Conservation (phyloP, 2,329 filamentous ascomycete genomes). For the Phaeophleospora eucalypticola region DNA sequence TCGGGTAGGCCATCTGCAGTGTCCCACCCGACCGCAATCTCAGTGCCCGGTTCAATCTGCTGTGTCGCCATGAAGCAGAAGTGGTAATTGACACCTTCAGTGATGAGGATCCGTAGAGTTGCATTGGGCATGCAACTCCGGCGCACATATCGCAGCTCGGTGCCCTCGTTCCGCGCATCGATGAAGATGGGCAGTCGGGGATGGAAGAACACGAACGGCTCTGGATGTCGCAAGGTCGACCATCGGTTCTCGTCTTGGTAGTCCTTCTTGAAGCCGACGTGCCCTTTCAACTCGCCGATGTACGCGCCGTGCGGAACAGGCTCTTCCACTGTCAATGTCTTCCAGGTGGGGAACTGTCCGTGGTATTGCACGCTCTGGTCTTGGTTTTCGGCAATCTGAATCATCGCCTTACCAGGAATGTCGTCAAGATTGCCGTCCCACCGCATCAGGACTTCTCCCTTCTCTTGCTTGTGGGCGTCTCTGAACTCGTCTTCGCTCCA, state of each 20-base stretch:
- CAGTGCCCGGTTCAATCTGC: conserved; percentile 67
- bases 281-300: conserved; percentile 67
- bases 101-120: conserved; percentile 79
- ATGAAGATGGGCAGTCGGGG: conserved; percentile 86
- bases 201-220: conserved; percentile 63
- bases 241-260: conserved; percentile 49
- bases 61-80: conserved; percentile 89
- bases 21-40: conserved; percentile 63
- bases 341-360: conserved; percentile 64
- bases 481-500: conserved; percentile 56
- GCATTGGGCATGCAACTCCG: conserved; percentile 89
- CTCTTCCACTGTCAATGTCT: conserved; percentile 57
- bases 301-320: conserved; percentile 50
- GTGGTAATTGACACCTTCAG: conserved; percentile 73
- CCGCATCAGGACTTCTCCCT: conserved; percentile 67
- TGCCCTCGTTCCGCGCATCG: conserved; percentile 84
- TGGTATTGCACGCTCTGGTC: conserved; percentile 46
- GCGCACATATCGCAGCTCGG: conserved; percentile 79
- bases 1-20: conserved; percentile 35
- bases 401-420: conserved; percentile 48
- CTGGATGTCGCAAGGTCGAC: conserved; percentile 46
- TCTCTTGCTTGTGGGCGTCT: conserved; percentile 43
- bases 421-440: conserved; percentile 53
- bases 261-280: conserved; percentile 45
- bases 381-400: conserved; percentile 52